These are phyloP conservation scores for Hypoxylon sp. DNA, from an alignment of 2,329 filamentous ascomycete species.

Conservation along the genomic window DNA sequence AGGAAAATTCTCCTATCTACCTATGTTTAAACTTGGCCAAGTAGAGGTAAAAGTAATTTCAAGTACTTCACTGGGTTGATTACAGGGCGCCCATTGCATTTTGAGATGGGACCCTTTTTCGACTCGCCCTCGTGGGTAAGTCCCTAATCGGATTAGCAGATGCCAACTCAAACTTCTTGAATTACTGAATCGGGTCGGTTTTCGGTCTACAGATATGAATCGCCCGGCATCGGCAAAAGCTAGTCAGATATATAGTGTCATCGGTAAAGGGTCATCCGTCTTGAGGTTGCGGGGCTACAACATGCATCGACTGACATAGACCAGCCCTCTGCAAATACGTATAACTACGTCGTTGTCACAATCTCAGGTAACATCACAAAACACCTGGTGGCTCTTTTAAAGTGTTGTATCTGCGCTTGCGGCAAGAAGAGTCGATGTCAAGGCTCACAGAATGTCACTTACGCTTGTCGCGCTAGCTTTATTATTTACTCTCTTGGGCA, in stretches of 20 bases:
- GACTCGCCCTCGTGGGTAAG: background rate
- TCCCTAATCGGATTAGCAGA: background rate
- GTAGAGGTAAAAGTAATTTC: too few relatives aligned
- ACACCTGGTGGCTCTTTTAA: background rate
- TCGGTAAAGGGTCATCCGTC: conserved; percentile 10
- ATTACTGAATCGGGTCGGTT: background rate
- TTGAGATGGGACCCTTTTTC: too few relatives aligned
- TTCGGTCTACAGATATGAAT: conserved; percentile 40
- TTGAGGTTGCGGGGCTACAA: conserved; percentile 22
- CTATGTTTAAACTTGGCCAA: too few relatives aligned
- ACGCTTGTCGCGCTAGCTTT: background rate
- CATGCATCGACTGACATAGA: background rate
- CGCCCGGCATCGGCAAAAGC: conserved; percentile 28
- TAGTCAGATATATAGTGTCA: conserved; percentile 6
- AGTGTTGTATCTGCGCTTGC: background rate
- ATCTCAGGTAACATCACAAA: background rate
- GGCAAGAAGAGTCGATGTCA: background rate
- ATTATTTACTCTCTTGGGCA: background rate
- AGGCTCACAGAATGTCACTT: background rate
- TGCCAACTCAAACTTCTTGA: background rate
- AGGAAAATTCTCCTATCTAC: too few relatives aligned
- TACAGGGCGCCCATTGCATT: background rate
- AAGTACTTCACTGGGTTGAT: background rate
- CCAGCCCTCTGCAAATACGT: background rate
- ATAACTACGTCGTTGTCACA: background rate